phyloP scores from a whole-genome alignment of 1,139 yeast genomes.

The Suhomyces terraborum region DNA sequence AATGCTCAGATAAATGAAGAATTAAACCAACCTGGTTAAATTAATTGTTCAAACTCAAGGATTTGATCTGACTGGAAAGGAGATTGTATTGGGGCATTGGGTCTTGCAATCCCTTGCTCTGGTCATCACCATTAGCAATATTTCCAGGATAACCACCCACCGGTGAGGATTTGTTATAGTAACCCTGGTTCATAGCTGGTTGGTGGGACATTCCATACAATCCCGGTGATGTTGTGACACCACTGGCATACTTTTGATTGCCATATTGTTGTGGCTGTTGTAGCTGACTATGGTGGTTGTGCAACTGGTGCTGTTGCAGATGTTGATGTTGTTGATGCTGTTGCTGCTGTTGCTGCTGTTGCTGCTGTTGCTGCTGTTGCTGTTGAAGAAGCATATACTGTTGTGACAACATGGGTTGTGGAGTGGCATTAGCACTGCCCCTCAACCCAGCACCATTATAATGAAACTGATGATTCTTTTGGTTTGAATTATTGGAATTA shows the following conservation, averaged over 20 bases:
- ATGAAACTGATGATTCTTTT: constrained; percentile 14
- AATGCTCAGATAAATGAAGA: constrained; percentile 7
- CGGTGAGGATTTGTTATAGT: constrained; percentile 13
- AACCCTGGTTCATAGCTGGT: constrained; percentile 12
- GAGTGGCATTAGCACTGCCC: constrained; percentile 24
- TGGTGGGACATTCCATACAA: constrained; percentile 27
- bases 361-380: constrained; percentile 17
- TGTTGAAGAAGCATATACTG: constrained; percentile 26
- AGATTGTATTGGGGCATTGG: constrained; percentile 20
- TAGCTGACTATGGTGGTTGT: constrained; percentile 18
- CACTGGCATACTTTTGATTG: constrained; percentile 25
- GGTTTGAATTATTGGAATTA: constrained; percentile 11
- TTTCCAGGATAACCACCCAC: constrained; percentile 18
- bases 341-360: constrained; percentile 15
- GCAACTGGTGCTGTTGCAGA: constrained; percentile 17
- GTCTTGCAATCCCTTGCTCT: constrained; percentile 10
- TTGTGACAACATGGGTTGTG: constrained; percentile 25
- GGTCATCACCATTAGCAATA: constrained; percentile 5
- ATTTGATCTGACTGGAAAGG: constrained; percentile 35
- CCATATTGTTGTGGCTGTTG: constrained; percentile 15
- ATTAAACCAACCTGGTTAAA: not conserved
- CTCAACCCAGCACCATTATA: constrained; percentile 18
- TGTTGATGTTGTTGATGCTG: constrained; percentile 16
- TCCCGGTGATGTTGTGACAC: constrained; percentile 29
- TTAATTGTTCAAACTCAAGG: constrained; percentile 35